phyloP scores from a whole-genome alignment of 169 alveolate genomes.

The Theileria orientalis region DNA sequence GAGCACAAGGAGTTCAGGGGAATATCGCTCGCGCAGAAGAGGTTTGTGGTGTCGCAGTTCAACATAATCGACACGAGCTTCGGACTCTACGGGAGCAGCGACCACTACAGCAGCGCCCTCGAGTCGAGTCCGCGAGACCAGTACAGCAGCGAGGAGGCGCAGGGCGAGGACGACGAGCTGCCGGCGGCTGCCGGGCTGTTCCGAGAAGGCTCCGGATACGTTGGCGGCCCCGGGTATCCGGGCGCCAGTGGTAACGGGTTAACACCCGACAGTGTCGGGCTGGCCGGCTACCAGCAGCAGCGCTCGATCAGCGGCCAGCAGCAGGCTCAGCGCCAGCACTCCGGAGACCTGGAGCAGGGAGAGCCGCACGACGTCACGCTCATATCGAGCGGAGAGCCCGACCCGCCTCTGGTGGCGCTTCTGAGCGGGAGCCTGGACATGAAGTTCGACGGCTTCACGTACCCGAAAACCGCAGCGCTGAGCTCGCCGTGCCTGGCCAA shows the following conservation, averaged over 20 bases:
- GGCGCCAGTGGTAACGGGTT: not conserved
- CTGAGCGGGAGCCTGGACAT: not conserved
- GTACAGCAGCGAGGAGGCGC: constrained; percentile 3
- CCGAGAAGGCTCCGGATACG: not conserved
- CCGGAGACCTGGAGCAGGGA: not conserved
- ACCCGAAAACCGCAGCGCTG: not conserved
- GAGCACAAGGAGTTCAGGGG: not conserved
- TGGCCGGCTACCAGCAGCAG: no score
- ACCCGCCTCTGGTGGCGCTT: not conserved
- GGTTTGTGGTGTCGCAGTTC: constrained; percentile 8
- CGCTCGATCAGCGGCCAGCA: no score
- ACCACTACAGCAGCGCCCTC: not conserved
- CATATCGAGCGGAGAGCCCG: not conserved
- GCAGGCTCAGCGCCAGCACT: no score
- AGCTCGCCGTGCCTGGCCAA: not conserved
- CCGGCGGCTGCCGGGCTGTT: not conserved
- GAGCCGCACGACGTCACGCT: no score
- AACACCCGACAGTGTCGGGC: not conserved
- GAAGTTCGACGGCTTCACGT: not conserved
- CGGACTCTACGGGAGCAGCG: not conserved
- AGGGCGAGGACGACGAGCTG: constrained; percentile 36
- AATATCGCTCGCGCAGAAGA: constrained; percentile 5
- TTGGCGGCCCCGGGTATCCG: constrained; percentile 1
- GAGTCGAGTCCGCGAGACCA: not conserved
- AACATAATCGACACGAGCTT: not conserved